Evolutionary conservation across 192 early-diverging fungal species (phyloP).

Genomic region (Podila verticillata): DNA sequence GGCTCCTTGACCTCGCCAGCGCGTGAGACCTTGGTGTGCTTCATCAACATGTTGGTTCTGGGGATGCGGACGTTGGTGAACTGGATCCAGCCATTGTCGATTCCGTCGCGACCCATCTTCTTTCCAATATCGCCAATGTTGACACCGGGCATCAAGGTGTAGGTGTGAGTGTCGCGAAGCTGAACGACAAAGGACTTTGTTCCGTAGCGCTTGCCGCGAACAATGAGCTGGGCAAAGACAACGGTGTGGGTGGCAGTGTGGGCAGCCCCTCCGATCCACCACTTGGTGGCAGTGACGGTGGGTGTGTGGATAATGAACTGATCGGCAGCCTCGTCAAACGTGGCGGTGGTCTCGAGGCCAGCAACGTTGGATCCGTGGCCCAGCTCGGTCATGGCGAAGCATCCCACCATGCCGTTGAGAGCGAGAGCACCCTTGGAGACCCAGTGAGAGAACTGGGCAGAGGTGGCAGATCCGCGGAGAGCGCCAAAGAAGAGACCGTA

Average conservation of each 20-base stretch:
- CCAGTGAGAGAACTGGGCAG: constrained; percentile 86
- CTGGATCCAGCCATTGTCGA: constrained; percentile 93
- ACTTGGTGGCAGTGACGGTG: constrained; percentile 85
- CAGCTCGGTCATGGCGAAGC: constrained; percentile 89
- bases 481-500: constrained; percentile 89
- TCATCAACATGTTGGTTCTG: constrained; percentile 89
- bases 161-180: constrained; percentile 82
- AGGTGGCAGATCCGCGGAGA: constrained; percentile 82
- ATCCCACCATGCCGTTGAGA: constrained; percentile 83
- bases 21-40: constrained; percentile 88
- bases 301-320: constrained; percentile 84
- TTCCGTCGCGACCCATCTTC: constrained; percentile 91
- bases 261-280: constrained; percentile 96
- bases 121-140: constrained; percentile 92
- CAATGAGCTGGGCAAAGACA: constrained; percentile 85
- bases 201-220: constrained; percentile 83
- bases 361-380: constrained; percentile 88
- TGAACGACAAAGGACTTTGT: constrained; percentile 90
- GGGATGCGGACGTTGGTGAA: constrained; percentile 92
- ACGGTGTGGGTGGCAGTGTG: constrained; percentile 83
- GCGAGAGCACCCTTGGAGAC: constrained; percentile 80
- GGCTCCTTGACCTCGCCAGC: constrained; percentile 81
- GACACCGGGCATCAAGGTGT: constrained; percentile 80
- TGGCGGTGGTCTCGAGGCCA: constrained; percentile 91
- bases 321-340: constrained; percentile 75